Evolutionary conservation across 179 eudicot genomes (phyloP), one percentile per base, ranked within the genome.

Genomic region (Sideroxylon spinosum): DNA sequence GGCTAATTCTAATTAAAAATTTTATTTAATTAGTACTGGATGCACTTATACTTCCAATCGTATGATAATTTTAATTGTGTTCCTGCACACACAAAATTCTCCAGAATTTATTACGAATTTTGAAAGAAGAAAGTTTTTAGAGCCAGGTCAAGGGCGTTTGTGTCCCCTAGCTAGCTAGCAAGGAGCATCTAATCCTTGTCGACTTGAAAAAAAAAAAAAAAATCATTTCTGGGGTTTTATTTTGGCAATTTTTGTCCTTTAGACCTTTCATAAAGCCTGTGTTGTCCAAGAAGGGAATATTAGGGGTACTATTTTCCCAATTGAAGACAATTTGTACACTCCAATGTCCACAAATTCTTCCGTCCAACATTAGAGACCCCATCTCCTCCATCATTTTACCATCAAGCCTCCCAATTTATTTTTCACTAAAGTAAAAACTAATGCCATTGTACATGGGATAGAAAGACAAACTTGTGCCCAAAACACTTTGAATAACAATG

Each of bases 251-350:
- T 61, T 3, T 66, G 28, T 32, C 22, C 29, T 62, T 76, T 71
- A 25, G 70, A 23, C 78, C 59, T 48, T 37, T 76, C 59, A 64
- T 19, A 25, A n/a, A 72, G 61, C 61, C 46, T 48, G 69, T 68
- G 75, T 72, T 50, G 71, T 62, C 71, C 62, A 62, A 50, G 23
- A 64, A 32, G 81, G 77, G 49, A 67, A 73, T 77, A 79, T 75
- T 61, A 25, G 64, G 14, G n/a, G 66, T 64, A 65, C 78, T 64
- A n/a, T 61, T 26, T 71, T 73, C 73, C 23, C 72, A 6, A 73
- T 53, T 52, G 55, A 64, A 63, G 77, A 79, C 72, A 65, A 28
- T 37, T 65, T 53, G 71, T 65, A 32, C 71, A 64, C 61, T 46
- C 44, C 52, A 76, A 50, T 65, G 72, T 65, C 78, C 60, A 52